Base-by-base conservation (phyloP, 1,139 yeast species). In the Candida sp. region DNA sequence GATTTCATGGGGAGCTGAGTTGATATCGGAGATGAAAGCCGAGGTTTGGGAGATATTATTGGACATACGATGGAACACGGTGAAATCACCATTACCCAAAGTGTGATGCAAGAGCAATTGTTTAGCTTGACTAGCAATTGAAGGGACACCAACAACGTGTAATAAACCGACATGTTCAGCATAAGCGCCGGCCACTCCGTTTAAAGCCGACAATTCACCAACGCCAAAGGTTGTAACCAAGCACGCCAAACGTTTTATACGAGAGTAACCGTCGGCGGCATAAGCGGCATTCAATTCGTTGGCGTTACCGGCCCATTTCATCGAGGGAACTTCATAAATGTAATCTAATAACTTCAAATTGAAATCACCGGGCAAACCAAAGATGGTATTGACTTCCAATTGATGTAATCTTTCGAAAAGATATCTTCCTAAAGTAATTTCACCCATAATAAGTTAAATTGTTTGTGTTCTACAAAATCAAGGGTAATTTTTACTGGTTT, bases 31-130 rank as follows among this genome's bases (percentile, higher is more conserved):
- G 57, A 88, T 68, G 60, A 82, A 75, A 41, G 82, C 81, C 36
- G 87, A 73, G 50, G 88, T 82, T 53, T 76, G 80, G 54, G 86
- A 75, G 59, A 87, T 84, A 64, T 82, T 75, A 53, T 81, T 77
- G 43, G 89, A 82, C 74, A 71, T 67, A 52, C 74, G 61, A 57
- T 70, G 75, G 68, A 68, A 71, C 23, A 70, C 77, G 27, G 75
- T 70, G 53, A 70, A 71, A 54, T 71, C 77, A 36, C 77, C 77
- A 49, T 71, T 71, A 44, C 76, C 77, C 54, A 71, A 64, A 36
- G 77, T 71, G 57, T 71, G 77, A 57, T 71, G 76, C 50, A 71
- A 66, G 50, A 63, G 58, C 42, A 69, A 55, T 50, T 68, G 73
- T 49, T 68, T 68, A 22, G 70, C 69, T 49, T 69, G 75, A 34